These are phyloP conservation scores for Debaryomycetaceae sp. DNA, from an alignment of 1,139 yeast species.

Conservation along the genomic window DNA sequence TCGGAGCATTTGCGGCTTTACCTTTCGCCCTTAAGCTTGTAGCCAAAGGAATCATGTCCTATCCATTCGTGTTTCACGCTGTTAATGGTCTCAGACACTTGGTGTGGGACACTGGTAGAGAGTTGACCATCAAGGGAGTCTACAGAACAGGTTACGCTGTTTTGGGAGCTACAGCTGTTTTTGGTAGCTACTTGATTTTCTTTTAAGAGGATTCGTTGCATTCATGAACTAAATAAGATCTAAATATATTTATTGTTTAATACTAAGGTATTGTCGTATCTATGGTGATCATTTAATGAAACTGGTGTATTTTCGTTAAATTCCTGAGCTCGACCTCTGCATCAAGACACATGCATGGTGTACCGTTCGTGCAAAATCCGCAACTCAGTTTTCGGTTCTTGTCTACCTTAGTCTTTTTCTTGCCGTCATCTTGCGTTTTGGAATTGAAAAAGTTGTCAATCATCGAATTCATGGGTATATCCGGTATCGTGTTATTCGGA, in stretches of 20 bases:
- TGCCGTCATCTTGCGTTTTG: neutral
- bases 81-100: constrained; percentile 90
- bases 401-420: neutral
- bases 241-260: neutral
- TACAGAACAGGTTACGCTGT: constrained; percentile 89
- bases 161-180: constrained; percentile 63
- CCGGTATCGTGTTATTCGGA: neutral
- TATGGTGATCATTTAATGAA: neutral
- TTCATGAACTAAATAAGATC: neutral
- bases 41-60: constrained; percentile 67
- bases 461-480: neutral
- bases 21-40: constrained; percentile 62
- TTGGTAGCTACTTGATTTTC: constrained; percentile 58
- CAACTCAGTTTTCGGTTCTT: constrained; percentile 20
- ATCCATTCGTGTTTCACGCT: constrained; percentile 84
- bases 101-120: constrained; percentile 84
- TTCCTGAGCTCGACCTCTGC: constrained; percentile 17
- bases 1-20: constrained; percentile 51
- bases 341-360: constrained; percentile 42
- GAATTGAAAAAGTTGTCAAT: neutral
- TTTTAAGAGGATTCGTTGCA: constrained; percentile 15
- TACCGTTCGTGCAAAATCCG: constrained; percentile 42
- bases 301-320: constrained; percentile 1
- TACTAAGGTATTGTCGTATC: neutral
- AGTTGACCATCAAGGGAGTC: constrained; percentile 79